Evolutionary conservation across 805 yeast species (phyloP).

Genomic region (Cyberlindnera meyerae): DNA sequence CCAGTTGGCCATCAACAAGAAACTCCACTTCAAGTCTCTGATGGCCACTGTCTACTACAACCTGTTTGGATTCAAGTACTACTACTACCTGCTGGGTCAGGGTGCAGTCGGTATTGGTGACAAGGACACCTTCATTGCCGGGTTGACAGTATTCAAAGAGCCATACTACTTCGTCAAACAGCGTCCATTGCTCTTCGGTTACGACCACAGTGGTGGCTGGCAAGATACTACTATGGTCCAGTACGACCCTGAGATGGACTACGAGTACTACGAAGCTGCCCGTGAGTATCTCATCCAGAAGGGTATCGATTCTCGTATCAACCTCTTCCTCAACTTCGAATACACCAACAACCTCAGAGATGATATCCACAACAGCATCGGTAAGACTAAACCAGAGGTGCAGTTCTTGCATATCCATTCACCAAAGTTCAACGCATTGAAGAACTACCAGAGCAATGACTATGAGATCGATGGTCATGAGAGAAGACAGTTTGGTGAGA

Average conservation of each 20-base stretch:
- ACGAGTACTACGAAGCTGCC: constrained; percentile 20
- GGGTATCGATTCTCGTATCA: constrained; percentile 21
- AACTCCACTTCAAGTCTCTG: constrained; percentile 52
- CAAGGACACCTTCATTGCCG: constrained; percentile 60
- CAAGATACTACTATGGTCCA: constrained; percentile 29
- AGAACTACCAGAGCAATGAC: constrained; percentile 18
- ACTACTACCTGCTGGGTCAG: constrained; percentile 67
- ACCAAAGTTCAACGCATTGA: constrained; percentile 26
- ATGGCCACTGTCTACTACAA: constrained; percentile 62
- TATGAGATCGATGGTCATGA: constrained; percentile 23
- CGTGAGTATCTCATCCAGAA: constrained; percentile 16
- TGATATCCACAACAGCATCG: constrained; percentile 15
- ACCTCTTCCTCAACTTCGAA: constrained; percentile 22
- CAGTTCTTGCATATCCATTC: constrained; percentile 27
- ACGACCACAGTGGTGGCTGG: constrained; percentile 21
- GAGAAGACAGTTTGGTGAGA: constrained; percentile 26
- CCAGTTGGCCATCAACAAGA: constrained; percentile 58
- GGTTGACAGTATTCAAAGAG: constrained; percentile 23
- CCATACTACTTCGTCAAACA: constrained; percentile 24
- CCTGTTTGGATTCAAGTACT: constrained; percentile 59
- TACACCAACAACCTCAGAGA: constrained; percentile 18
- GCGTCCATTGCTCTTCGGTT: constrained; percentile 24
- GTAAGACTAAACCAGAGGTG: constrained; percentile 21
- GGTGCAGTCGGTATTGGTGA: constrained; percentile 80
- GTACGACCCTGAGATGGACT: constrained; percentile 26